Evolutionary conservation across 2,329 filamentous ascomycete species (phyloP).

Genomic region (Zasmidium cellare): DNA sequence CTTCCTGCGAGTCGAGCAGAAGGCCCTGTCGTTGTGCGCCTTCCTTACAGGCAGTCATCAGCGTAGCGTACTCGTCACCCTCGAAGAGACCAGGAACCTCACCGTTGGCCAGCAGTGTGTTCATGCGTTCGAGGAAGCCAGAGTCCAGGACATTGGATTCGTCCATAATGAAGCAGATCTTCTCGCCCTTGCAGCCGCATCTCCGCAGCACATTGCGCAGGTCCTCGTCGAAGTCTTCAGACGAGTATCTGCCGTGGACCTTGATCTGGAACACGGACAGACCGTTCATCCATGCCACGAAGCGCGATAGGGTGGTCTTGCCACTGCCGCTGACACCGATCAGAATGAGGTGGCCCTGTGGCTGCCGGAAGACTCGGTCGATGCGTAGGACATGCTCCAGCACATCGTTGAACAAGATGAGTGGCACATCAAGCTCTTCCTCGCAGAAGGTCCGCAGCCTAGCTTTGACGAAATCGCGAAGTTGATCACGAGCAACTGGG

Average conservation of each 20-base stretch:
- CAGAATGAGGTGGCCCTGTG: slow-evolving; percentile 95
- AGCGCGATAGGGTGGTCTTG: slow-evolving; percentile 96
- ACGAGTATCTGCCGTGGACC: slow-evolving; percentile 97
- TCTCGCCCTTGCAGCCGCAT: slow-evolving; percentile 96
- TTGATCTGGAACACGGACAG: slow-evolving; percentile 99
- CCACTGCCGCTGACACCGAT: slow-evolving; percentile 98
- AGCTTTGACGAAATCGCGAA: slow-evolving; percentile 96
- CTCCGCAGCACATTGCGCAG: slow-evolving; percentile 88
- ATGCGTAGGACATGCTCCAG: slow-evolving; percentile 97
- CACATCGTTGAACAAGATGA: slow-evolving; percentile 99
- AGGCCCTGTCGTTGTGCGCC: slow-evolving; percentile 94
- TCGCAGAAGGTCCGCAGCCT: slow-evolving; percentile 98
- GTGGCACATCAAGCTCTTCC: slow-evolving; percentile 96
- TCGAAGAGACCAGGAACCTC: slow-evolving; percentile 98
- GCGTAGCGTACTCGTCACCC: slow-evolving; percentile 95
- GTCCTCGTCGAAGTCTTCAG: slow-evolving; percentile 98
- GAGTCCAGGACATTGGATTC: slow-evolving; percentile 98
- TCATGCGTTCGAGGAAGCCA: slow-evolving; percentile 98
- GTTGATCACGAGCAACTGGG: slow-evolving; percentile 89
- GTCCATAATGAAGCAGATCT: slow-evolving; percentile 99
- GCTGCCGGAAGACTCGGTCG: slow-evolving; percentile 96
- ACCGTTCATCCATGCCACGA: slow-evolving; percentile 99
- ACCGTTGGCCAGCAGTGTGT: slow-evolving; percentile 96
- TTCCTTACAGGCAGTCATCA: slow-evolving; percentile 99
- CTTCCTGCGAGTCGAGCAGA: slow-evolving; percentile 93